These are phyloP conservation scores for Xylariaceae sp. DNA, from an alignment of 2,329 filamentous ascomycete species.

Conservation along the genomic window DNA sequence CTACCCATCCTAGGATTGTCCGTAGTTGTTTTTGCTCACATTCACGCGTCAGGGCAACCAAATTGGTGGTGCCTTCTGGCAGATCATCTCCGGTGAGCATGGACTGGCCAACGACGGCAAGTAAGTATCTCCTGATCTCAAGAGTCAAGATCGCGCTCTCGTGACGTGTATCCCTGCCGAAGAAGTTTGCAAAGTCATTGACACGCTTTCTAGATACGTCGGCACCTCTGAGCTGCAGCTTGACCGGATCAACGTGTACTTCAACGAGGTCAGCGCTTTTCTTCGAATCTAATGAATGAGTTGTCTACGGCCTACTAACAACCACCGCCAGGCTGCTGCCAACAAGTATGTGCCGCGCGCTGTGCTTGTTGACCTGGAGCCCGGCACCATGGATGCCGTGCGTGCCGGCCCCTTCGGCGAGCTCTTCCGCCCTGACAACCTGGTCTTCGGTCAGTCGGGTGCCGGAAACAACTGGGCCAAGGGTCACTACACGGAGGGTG, in stretches of 20 bases:
- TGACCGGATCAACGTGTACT: constrained; percentile 99
- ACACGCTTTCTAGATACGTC: constrained; percentile 66
- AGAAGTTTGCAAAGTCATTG: constrained; percentile 33
- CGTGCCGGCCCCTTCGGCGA: constrained; percentile 96
- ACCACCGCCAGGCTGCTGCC: constrained; percentile 64
- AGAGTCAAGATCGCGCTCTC: no score
- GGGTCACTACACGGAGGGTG: constrained; percentile 99
- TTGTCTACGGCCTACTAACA: neutral
- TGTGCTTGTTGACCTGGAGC: constrained; percentile 98
- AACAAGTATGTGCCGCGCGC: constrained; percentile 99
- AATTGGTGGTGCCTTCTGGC: constrained; percentile 99
- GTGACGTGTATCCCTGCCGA: no score
- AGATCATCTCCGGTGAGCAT: constrained; percentile 83
- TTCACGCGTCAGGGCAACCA: constrained; percentile 78
- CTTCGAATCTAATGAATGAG: neutral
- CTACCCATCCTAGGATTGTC: constrained; percentile 14
- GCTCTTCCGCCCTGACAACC: constrained; percentile 99
- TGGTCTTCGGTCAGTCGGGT: constrained; percentile 98
- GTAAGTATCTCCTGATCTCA: constrained; percentile 41
- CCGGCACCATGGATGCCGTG: constrained; percentile 99
- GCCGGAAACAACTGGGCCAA: constrained; percentile 99
- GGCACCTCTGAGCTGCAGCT: constrained; percentile 98
- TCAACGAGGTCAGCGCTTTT: constrained; percentile 61
- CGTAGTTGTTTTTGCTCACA: neutral
- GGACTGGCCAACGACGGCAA: constrained; percentile 95